Evolutionary conservation across 805 yeast genomes (phyloP).

Genomic region (Candida morakotiae): DNA sequence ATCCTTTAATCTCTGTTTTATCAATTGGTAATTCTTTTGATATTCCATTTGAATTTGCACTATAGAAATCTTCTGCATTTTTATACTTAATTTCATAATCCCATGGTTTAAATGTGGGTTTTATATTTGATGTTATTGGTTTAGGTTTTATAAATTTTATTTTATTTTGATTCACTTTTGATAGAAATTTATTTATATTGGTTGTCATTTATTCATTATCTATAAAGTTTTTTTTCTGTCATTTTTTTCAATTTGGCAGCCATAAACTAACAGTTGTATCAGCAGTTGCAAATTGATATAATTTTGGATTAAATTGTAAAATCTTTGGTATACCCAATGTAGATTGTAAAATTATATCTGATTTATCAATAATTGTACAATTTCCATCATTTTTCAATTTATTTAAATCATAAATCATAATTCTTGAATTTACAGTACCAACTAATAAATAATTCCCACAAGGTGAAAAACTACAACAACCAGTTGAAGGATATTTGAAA

Average conservation of each 20-base stretch:
- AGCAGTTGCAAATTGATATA: slow-evolving; percentile 60
- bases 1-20: slow-evolving; percentile 34
- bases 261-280: slow-evolving; percentile 42
- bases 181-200: background rate
- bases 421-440: slow-evolving; percentile 23
- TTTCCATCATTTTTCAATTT: slow-evolving; percentile 15
- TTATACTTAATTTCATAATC: background rate
- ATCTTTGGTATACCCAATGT: slow-evolving; percentile 42
- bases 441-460: slow-evolving; percentile 36
- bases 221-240: background rate
- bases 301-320: slow-evolving; percentile 57
- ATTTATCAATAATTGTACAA: slow-evolving; percentile 14
- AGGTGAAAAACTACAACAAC: slow-evolving; percentile 34
- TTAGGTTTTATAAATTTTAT: background rate
- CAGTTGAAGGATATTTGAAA: slow-evolving; percentile 30
- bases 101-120: background rate
- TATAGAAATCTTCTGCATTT: slow-evolving; percentile 7
- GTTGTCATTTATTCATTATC: background rate
- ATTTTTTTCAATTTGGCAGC: slow-evolving; percentile 20
- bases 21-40: slow-evolving; percentile 18
- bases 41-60: background rate
- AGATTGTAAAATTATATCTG: slow-evolving; percentile 11
- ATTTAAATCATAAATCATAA: slow-evolving; percentile 28
- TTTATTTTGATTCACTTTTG: background rate
- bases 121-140: background rate